Conservation (phyloP, 148 eudicot species). For the Drosera capensis region DNA sequence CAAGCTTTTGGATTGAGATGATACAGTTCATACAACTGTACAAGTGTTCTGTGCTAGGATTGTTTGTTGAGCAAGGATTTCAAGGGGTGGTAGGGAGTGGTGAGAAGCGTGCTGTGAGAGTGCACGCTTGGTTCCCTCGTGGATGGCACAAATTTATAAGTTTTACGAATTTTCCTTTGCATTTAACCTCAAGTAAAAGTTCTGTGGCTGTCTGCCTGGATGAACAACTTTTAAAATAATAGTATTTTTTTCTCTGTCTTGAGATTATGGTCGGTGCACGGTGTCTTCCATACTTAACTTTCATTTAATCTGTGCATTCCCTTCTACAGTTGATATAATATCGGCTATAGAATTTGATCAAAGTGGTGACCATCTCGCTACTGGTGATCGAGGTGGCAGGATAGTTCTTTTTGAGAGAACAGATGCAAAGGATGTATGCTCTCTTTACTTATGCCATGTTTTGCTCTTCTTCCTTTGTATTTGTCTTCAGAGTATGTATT, state of each 20-base stretch:
- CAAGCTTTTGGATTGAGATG: no score
- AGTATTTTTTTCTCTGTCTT: neutral
- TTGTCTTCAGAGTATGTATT: neutral
- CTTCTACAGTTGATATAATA: constrained; percentile 49
- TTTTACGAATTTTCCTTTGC: no score
- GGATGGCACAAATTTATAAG: no score
- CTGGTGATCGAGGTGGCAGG: constrained; percentile 54
- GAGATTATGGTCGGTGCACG: neutral
- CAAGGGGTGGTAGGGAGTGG: no score
- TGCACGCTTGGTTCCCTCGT: no score
- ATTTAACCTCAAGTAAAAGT: no score
- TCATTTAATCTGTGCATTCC: neutral
- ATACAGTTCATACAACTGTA: no score
- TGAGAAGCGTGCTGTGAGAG: no score
- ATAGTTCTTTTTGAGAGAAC: constrained; percentile 47
- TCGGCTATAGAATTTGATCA: constrained; percentile 55
- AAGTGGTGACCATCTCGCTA: constrained; percentile 46
- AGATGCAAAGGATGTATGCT: constrained; percentile 28
- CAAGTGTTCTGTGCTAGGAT: no score
- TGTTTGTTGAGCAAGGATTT: no score
- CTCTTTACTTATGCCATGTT: neutral
- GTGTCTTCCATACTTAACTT: neutral
- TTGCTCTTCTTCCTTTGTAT: neutral
- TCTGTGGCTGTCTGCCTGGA: no score
- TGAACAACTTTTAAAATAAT: no score